A percentile compares a stretch with the other conserved stretches of the same genome.
These are phyloP conservation scores for Venturia effusa DNA, from an alignment of 2,329 filamentous ascomycete species.

Conservation along the genomic window DNA sequence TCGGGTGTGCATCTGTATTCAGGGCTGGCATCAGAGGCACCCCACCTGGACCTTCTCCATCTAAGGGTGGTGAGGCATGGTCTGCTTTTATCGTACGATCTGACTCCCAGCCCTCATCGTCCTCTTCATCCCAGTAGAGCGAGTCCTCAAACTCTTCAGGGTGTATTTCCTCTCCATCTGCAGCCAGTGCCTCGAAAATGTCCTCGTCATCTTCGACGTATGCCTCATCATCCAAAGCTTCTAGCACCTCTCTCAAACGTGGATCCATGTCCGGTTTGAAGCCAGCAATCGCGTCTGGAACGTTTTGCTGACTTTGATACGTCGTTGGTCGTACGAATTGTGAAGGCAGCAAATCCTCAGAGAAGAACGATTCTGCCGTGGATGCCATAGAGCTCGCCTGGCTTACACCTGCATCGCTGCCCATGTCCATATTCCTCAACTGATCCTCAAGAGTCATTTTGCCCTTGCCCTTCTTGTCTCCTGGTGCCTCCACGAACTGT, in stretches of 20 bases:
- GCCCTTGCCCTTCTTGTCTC: constrained; percentile 48
- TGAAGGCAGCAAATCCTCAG: constrained; percentile 65
- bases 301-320: constrained; percentile 86
- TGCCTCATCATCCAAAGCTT: constrained; percentile 89
- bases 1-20: constrained; percentile 20
- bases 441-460: constrained; percentile 66
- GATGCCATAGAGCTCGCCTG: constrained; percentile 25
- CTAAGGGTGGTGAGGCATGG: constrained; percentile 24
- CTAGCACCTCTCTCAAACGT: constrained; percentile 75
- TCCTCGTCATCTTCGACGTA: constrained; percentile 83
- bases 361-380: constrained; percentile 45
- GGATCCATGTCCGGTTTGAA: constrained; percentile 99
- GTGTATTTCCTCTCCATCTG: constrained; percentile 63
- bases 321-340: constrained; percentile 51
- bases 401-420: constrained; percentile 32
- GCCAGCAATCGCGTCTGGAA: constrained; percentile 82
- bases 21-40: constrained; percentile 20
- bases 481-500: constrained; percentile 67
- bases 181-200: constrained; percentile 64
- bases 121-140: constrained; percentile 35
- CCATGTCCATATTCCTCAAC: constrained; percentile 47
- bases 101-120: constrained; percentile 85
- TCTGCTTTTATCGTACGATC: constrained; percentile 74
- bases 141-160: constrained; percentile 66
- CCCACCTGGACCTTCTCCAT: constrained; percentile 34